phyloP scores from a whole-genome alignment of 352 stramenopile species.

The Pythium utonaiense region DNA sequence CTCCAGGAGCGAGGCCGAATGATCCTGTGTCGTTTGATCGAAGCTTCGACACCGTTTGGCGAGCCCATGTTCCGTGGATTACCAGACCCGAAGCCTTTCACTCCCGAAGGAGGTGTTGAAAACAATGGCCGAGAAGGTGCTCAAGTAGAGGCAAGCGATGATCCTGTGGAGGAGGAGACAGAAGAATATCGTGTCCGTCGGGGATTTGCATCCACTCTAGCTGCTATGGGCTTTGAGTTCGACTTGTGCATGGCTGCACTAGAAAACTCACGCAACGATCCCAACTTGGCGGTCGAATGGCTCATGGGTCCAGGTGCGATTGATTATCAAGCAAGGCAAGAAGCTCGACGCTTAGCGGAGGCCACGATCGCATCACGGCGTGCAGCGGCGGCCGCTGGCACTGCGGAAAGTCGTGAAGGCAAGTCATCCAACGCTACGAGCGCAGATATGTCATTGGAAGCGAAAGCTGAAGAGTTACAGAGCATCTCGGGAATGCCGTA shows the following conservation, averaged over 20 bases:
- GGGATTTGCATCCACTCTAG: slow-evolving; percentile 77
- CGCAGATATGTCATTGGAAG: slow-evolving; percentile 37
- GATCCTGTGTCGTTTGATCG: slow-evolving; percentile 81
- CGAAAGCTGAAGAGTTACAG: slow-evolving; percentile 66
- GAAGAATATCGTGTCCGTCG: slow-evolving; percentile 67
- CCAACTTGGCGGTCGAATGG: slow-evolving; percentile 83
- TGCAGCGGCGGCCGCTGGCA: slow-evolving; percentile 8
- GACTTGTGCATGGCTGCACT: slow-evolving; percentile 83
- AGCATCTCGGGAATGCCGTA: slow-evolving; percentile 77
- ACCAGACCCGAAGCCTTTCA: slow-evolving; percentile 45
- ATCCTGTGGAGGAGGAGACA: slow-evolving; percentile 70
- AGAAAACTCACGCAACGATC: slow-evolving; percentile 77
- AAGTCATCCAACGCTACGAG: background rate
- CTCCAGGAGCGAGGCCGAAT: slow-evolving; percentile 81
- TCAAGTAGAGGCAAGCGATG: slow-evolving; percentile 33
- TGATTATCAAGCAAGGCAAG: slow-evolving; percentile 70
- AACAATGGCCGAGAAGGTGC: background rate
- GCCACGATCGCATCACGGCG: slow-evolving; percentile 35
- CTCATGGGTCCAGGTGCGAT: slow-evolving; percentile 73
- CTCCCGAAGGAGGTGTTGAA: background rate
- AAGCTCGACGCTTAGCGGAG: slow-evolving; percentile 47
- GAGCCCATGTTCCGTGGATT: slow-evolving; percentile 75
- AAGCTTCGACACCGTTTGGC: slow-evolving; percentile 75
- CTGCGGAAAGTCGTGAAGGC: background rate
- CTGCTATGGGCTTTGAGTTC: slow-evolving; percentile 88